Base-by-base conservation (phyloP, 2,329 filamentous ascomycete genomes). In the Dichotomopilus funicola region DNA sequence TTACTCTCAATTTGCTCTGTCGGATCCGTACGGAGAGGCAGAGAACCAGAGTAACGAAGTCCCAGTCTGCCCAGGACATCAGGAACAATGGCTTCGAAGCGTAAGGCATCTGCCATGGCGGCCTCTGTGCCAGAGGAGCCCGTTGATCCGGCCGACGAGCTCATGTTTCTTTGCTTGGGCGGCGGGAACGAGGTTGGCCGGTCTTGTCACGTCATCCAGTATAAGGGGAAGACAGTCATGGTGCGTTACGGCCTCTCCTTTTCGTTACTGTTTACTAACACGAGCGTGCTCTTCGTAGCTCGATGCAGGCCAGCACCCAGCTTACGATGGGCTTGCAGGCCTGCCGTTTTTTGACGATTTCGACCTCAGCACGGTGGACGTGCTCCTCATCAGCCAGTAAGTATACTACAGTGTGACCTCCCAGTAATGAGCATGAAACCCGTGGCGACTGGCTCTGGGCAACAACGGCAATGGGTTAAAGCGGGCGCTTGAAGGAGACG, bases 171-270 rank as follows among this genome's bases (percentile, higher is more conserved):
- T 53, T 95, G 90, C 66, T 77, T 99, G 40, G 94, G 94, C 59
- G 94, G 94, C 59, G 94, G 94, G 63, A 97, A 96, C 71, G 94
- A 99, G 73, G 94, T 99, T 59, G 94, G 94, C 53, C 82, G 94
- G 62, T 97, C 94, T 62, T 97, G 94, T 72, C 94, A 99, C 70
- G 96, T 99, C 65, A 85, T 99, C 58, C 91, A 97, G 68, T 99
- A 99, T 81, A 99, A 97, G 74, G 94, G 94, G 59, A 99, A 99
- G 73, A 97, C 92, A 5, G 90, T 99, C 63, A 99, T 99, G 94
- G 91, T 95, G 76, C 64, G 83, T 70, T 11, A 45, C 40, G 52
- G 27, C 19, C n/a, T 27, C 19, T 6, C 10, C 11, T 5, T 38
- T 27, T 41, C 4, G 13, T 19, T 11, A 35, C n/a, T 6, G 35